phyloP scores from a whole-genome alignment of 768 basidiomycete genomes.

The Rhodocollybia butyracea region DNA sequence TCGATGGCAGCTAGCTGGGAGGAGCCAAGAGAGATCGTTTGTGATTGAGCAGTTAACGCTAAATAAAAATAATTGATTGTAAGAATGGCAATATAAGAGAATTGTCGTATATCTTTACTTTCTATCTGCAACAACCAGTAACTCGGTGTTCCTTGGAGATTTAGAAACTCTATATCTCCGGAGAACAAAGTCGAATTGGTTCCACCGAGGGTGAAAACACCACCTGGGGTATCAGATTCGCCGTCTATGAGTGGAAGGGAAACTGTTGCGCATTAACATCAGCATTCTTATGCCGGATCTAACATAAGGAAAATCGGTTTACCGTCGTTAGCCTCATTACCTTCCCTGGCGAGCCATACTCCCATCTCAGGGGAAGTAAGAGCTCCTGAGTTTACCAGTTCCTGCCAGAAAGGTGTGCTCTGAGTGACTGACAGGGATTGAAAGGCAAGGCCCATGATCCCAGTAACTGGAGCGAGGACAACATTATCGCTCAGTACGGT shows the following conservation, averaged over 20 bases:
- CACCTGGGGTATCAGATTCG: slow-evolving; percentile 47
- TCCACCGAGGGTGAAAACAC: slow-evolving; percentile 73
- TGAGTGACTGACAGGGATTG: slow-evolving; percentile 50
- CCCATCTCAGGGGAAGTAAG: slow-evolving; percentile 53
- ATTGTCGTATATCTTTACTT: slow-evolving; percentile 32
- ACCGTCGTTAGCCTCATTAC: slow-evolving; percentile 13
- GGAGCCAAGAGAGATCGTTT: slow-evolving; percentile 38
- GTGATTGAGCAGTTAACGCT: slow-evolving; percentile 64
- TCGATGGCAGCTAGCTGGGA: slow-evolving; percentile 79
- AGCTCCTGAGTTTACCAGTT: slow-evolving; percentile 37
- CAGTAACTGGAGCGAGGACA: slow-evolving; percentile 50
- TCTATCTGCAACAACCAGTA: slow-evolving; percentile 66
- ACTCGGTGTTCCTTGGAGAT: slow-evolving; percentile 40
- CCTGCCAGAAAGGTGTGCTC: slow-evolving; percentile 65
- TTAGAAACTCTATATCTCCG: slow-evolving; percentile 69
- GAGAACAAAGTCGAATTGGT: slow-evolving; percentile 54
- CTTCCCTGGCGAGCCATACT: slow-evolving; percentile 61
- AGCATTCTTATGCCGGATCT: not conserved
- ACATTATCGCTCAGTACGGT: slow-evolving; percentile 42
- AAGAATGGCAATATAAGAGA: not conserved
- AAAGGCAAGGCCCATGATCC: slow-evolving; percentile 79
- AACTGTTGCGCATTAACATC: slow-evolving; percentile 17
- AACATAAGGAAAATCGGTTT: not conserved
- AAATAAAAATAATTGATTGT: slow-evolving; percentile 6
- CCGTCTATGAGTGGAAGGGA: slow-evolving; percentile 10